phyloP scores from a whole-genome alignment of 2,329 filamentous ascomycete genomes.

The Phialocephala subalpina region DNA sequence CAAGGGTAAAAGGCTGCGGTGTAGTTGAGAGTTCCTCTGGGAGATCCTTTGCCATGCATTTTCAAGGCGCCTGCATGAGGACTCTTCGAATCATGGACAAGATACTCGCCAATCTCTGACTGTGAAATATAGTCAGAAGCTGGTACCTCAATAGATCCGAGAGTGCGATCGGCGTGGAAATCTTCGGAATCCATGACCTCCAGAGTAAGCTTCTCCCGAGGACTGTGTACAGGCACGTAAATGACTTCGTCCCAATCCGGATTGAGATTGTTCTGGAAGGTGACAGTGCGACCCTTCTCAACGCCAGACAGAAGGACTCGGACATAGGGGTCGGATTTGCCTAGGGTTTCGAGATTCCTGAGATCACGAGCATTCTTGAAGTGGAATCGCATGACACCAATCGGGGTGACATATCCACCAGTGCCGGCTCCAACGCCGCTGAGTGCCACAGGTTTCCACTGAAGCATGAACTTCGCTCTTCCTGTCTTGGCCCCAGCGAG shows the following conservation, averaged over 20 bases:
- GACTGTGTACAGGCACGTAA: constrained; percentile 88
- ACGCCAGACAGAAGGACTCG: constrained; percentile 89
- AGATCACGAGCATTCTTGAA: constrained; percentile 84
- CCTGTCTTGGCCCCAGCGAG: constrained; percentile 82
- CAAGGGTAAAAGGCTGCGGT: constrained; percentile 91
- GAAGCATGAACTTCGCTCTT: constrained; percentile 86
- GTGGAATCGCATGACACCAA: constrained; percentile 95
- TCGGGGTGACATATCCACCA: constrained; percentile 89
- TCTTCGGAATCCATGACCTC: constrained; percentile 98
- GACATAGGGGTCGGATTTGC: constrained; percentile 96
- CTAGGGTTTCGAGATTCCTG: constrained; percentile 92
- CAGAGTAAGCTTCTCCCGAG: constrained; percentile 82
- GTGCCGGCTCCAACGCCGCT: constrained; percentile 79
- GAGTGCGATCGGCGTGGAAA: constrained; percentile 86
- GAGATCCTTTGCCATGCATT: constrained; percentile 74
- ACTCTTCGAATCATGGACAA: constrained; percentile 79
- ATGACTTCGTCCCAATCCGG: constrained; percentile 96
- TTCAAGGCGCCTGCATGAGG: constrained; percentile 72
- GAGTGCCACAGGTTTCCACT: constrained; percentile 95
- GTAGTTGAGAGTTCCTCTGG: constrained; percentile 84
- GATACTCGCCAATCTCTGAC: constrained; percentile 81
- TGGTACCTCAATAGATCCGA: constrained; percentile 81
- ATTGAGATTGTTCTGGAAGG: constrained; percentile 94
- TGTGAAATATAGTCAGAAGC: constrained; percentile 82
- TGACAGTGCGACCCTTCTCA: constrained; percentile 91